Base-by-base conservation (phyloP, 495 filamentous ascomycete species). In the Penicillium paxilli region DNA sequence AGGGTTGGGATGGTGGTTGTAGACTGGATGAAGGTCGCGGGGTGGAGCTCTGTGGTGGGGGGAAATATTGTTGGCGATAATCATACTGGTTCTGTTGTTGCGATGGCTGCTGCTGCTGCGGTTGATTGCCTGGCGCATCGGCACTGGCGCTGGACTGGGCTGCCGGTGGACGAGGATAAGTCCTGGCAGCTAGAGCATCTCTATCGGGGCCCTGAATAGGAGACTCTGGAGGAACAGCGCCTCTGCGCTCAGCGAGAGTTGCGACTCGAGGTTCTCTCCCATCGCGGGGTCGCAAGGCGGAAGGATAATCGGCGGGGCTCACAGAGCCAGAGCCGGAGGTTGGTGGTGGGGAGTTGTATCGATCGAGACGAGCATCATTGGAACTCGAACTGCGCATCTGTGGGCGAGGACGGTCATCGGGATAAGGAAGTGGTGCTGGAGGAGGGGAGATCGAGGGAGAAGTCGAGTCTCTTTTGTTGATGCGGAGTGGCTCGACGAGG, bases 401-500 rank as follows among this genome's bases (percentile, higher is more conserved):
- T 11, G 57, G 68, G 68, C 77, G 69, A 69, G 78, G 76, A 33
- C 81, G 76, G 59, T 92, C 88, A 65, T 91, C 89, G 42, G 89
- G 91, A 61, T 91, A 96, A 7, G 89, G 91, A 44, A 88, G 78
- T 26, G 79, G 74, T 20, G 58, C 58, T 49, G 71, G 52, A 67
- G 73, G 55, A 47, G 55, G 57, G 38, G 55, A 20, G 38, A 51
- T 65, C 14, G 59, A 55, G 72, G 73, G 66, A 54, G 64, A 63
- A 44, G 77, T 65, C 14, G 78, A 72, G 44, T 78, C 71, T 73
- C 78, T 65, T 69, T 96, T 96, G 76, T 84, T 86, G 63, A 97
- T 96, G 57, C 91, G 83, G 67, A 97, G 72, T 23, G 92, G 92
- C 51, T 88, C 91, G 53, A 97, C 82, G 2, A 87, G 87, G 35